phyloP scores from a whole-genome alignment of 768 basidiomycete genomes.

The Epithele typhae region DNA sequence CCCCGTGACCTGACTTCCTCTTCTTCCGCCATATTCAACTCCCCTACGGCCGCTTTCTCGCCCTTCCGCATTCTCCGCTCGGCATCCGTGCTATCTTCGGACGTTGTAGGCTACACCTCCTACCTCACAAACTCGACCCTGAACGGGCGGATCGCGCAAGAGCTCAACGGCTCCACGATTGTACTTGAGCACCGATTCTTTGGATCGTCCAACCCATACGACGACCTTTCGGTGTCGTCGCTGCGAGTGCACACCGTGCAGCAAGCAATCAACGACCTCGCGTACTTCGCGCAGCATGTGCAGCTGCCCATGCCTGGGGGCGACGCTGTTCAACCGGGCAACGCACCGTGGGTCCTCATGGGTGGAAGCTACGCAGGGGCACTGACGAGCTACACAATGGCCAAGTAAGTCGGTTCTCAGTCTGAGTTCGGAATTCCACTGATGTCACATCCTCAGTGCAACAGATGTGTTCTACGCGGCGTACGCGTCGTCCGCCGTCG shows the following conservation, averaged over 20 bases:
- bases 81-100: neutral
- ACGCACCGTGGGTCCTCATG: constrained; percentile 34
- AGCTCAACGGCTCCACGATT: constrained; percentile 58
- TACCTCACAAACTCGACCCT: constrained; percentile 62
- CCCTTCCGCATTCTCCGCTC: too few relatives aligned
- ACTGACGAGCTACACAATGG: constrained; percentile 58
- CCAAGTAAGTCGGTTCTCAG: constrained; percentile 37
- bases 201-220: constrained; percentile 61
- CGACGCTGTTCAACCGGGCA: constrained; percentile 48
- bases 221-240: constrained; percentile 53
- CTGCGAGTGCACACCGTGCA: constrained; percentile 58
- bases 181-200: constrained; percentile 74
- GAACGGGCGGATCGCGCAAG: constrained; percentile 59
- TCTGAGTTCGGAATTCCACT: too few relatives aligned
- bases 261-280: constrained; percentile 67
- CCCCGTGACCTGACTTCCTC: neutral
- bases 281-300: constrained; percentile 61
- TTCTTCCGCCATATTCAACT: neutral
- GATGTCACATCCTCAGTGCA: constrained; percentile 32
- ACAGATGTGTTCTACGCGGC: constrained; percentile 54
- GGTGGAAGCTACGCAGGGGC: constrained; percentile 38
- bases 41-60: neutral
- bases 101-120: constrained; percentile 26
- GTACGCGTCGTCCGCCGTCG: constrained; percentile 58
- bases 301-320: constrained; percentile 64